Conservation (phyloP, 83 land plant species). For the Picea engelmannii region DNA sequence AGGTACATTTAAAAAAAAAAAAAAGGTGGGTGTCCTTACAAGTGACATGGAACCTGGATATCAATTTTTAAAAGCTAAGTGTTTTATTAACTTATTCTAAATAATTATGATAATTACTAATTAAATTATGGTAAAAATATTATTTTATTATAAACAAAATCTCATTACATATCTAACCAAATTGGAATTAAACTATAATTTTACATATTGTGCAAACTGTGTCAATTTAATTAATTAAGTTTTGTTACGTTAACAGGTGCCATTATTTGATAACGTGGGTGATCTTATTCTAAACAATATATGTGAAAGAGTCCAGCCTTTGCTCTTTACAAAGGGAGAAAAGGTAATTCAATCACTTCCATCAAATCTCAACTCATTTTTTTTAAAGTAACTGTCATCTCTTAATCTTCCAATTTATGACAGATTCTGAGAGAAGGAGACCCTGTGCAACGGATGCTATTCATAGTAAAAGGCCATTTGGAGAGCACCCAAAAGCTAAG, state of each 20-base stretch:
- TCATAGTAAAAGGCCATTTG: constrained; percentile 78
- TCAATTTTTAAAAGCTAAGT: too few species aligned
- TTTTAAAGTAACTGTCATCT: neutral
- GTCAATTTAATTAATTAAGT: too few species aligned
- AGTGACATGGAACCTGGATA: too few species aligned
- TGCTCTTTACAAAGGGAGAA: constrained; percentile 81
- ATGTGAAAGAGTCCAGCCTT: constrained; percentile 82
- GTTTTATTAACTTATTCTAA: too few species aligned
- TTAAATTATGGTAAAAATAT: too few species aligned
- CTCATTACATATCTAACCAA: too few species aligned
- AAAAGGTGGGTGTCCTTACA: too few species aligned
- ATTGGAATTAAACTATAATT: too few species aligned
- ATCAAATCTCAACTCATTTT: neutral
- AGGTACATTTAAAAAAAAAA: too few species aligned
- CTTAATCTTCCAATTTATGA: neutral
- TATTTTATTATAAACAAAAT: too few species aligned
- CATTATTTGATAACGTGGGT: constrained; percentile 82
- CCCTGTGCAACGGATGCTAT: constrained; percentile 88
- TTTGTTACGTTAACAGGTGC: constrained; percentile 55
- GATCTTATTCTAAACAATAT: constrained; percentile 90
- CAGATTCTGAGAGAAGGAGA: constrained; percentile 93
- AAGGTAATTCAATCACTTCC: constrained; percentile 43
- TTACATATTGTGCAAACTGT: too few species aligned
- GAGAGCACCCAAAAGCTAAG: constrained; percentile 67
- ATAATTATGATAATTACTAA: too few species aligned